Conservation (phyloP, 495 filamentous ascomycete genomes). For the Cercophora scortea region DNA sequence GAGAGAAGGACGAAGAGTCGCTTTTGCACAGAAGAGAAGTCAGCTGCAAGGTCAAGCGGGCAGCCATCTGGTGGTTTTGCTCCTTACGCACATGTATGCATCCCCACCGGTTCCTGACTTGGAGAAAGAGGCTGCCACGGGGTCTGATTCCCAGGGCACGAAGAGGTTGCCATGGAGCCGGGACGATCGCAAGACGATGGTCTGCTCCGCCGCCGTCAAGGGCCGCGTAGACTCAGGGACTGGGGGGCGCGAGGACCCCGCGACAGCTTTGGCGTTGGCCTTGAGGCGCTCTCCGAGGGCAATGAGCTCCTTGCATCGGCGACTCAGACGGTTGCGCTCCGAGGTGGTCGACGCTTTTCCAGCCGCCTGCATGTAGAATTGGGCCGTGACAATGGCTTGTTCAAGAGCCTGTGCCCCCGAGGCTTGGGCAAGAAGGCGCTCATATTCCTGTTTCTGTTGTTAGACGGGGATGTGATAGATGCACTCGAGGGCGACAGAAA, state of each 20-base stretch:
- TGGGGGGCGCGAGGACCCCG: conserved; percentile 22
- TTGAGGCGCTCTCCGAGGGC: conserved; percentile 70
- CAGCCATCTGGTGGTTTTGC: neutral
- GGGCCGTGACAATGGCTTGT: conserved; percentile 63
- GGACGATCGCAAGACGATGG: conserved; percentile 68
- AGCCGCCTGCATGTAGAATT: conserved; percentile 70
- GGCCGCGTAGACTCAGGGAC: conserved; percentile 52
- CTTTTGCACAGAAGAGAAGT: conserved; percentile 32
- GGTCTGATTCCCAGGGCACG: conserved; percentile 66
- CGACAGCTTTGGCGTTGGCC: conserved; percentile 15
- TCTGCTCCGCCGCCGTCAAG: conserved; percentile 64
- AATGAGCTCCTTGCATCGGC: conserved; percentile 59
- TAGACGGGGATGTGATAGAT: conserved; percentile 5
- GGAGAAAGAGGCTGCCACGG: conserved; percentile 46
- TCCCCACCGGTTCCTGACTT: conserved; percentile 29
- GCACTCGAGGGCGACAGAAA: neutral
- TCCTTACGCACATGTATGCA: conserved; percentile 12
- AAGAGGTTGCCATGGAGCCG: conserved; percentile 74
- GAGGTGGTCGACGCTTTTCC: conserved; percentile 38
- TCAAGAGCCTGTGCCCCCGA: conserved; percentile 60
- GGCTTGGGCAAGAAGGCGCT: conserved; percentile 46
- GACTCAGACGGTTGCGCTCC: conserved; percentile 52
- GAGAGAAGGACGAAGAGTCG: conserved; percentile 54
- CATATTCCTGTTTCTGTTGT: conserved; percentile 46
- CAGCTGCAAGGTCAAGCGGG: neutral